Conservation (phyloP, 495 filamentous ascomycete genomes). For the Tuber umbilicatum region DNA sequence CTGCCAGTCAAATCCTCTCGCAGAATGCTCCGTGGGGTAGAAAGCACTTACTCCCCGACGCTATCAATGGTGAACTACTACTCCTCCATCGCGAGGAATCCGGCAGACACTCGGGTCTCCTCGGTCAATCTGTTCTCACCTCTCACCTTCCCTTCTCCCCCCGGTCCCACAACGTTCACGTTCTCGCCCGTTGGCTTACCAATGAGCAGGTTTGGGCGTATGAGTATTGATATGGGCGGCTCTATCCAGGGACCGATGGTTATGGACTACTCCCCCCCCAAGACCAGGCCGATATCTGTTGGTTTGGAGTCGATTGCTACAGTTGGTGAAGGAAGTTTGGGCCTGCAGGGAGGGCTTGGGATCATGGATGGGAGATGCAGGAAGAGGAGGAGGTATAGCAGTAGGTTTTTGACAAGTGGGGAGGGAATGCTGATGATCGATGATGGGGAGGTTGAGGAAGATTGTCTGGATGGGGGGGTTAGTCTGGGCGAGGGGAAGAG, state of each 20-base stretch:
- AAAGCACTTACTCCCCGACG: conserved; percentile 33
- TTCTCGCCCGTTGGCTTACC: conserved; percentile 15
- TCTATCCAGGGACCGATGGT: conserved; percentile 8
- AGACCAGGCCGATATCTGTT: conserved; percentile 7
- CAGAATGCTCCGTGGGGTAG: conserved; percentile 15
- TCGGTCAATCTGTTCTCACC: conserved; percentile 23
- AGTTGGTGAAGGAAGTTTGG: neutral
- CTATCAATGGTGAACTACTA: conserved; percentile 37
- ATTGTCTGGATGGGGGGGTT: neutral
- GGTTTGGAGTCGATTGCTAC: neutral
- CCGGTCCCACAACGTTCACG: neutral
- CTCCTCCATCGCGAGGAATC: conserved; percentile 11
- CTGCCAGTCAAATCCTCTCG: conserved; percentile 5
- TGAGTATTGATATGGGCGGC: neutral
- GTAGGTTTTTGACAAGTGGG: neutral
- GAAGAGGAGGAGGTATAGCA: conserved; percentile 3
- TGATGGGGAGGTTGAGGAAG: neutral
- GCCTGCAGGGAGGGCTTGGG: neutral
- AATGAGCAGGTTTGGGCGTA: neutral
- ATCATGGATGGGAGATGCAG: neutral
- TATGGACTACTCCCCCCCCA: conserved; percentile 11
- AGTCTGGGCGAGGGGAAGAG: neutral
- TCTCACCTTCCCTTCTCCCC: neutral
- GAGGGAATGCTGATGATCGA: neutral
- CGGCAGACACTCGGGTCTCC: conserved; percentile 13